Conservation (phyloP, 2,329 filamentous ascomycete species). For the Hypocrella siamensis region DNA sequence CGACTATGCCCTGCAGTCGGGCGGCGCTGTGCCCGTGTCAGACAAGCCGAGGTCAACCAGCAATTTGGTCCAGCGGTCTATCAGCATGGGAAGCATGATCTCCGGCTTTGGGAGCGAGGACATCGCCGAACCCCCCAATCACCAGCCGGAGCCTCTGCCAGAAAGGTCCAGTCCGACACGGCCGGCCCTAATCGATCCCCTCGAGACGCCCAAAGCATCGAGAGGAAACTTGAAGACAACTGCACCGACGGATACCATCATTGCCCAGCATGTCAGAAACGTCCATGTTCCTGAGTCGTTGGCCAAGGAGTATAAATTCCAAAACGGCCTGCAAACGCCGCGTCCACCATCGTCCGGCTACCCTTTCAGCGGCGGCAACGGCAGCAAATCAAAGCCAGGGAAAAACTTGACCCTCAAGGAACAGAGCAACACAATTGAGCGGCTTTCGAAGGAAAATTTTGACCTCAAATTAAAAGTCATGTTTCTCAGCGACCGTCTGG, state of each 20-base stretch:
- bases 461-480: conserved; percentile 95
- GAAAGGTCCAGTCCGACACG: conserved; percentile 29
- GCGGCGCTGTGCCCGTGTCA: conserved; percentile 50
- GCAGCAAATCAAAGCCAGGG: conserved; percentile 37
- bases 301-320: conserved; percentile 70
- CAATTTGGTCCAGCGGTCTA: conserved; percentile 51
- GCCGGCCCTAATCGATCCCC: conserved; percentile 25
- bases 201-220: conserved; percentile 55
- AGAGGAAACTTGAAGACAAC: conserved; percentile 31
- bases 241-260: conserved; percentile 72
- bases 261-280: conserved; percentile 75
- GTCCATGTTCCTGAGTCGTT: conserved; percentile 84
- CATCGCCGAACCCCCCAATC: conserved; percentile 25
- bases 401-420: conserved; percentile 83
- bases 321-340: conserved; percentile 48
- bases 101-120: conserved; percentile 50
- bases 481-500: conserved; percentile 84
- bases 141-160: conserved; percentile 32
- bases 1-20: conserved; percentile 72
- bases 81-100: conserved; percentile 80
- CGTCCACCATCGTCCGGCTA: conserved; percentile 32
- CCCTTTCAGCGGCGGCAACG: conserved; percentile 12
- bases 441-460: conserved; percentile 94
- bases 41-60: conserved; percentile 34
- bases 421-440: conserved; percentile 93